Percentiles rank a stretch among this genome's conserved stretches.
phyloP scores from a whole-genome alignment of 2,329 filamentous ascomycete species.

The Nemania abortiva region DNA sequence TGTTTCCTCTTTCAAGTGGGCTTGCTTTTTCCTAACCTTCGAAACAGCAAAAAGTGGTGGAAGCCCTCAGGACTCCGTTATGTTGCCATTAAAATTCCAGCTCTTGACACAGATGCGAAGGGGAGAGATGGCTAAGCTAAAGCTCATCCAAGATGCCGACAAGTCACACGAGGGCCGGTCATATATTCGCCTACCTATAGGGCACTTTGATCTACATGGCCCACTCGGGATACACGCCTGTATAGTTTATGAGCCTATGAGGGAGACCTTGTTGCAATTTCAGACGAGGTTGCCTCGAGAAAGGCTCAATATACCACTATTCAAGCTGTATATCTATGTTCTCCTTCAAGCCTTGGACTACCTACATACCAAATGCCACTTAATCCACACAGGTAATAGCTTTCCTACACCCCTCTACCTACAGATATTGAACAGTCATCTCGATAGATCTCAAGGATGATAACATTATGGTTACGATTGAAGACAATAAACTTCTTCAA shows the following conservation, averaged over 20 bases:
- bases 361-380: not conserved
- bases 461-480: not conserved
- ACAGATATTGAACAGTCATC: too few relatives aligned
- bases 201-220: too few relatives aligned
- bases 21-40: too few relatives aligned
- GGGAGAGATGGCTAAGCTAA: not conserved
- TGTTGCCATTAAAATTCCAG: not conserved
- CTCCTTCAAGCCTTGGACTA: constrained; percentile 1
- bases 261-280: not conserved
- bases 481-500: not conserved
- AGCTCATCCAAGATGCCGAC: not conserved
- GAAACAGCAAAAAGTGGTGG: too few relatives aligned
- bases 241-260: not conserved
- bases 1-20: not conserved
- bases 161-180: not conserved
- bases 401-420: not conserved
- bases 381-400: constrained; percentile 1
- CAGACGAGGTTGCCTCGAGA: not conserved
- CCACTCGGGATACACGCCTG: not conserved
- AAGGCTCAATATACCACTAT: not conserved
- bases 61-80: not conserved
- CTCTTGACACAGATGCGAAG: not conserved
- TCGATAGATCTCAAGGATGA: not conserved
- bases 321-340: not conserved
- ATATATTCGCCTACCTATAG: too few relatives aligned